Evolutionary conservation across 768 basidiomycete species (phyloP).

Genomic region (Brasilioporus rufonigricans): DNA sequence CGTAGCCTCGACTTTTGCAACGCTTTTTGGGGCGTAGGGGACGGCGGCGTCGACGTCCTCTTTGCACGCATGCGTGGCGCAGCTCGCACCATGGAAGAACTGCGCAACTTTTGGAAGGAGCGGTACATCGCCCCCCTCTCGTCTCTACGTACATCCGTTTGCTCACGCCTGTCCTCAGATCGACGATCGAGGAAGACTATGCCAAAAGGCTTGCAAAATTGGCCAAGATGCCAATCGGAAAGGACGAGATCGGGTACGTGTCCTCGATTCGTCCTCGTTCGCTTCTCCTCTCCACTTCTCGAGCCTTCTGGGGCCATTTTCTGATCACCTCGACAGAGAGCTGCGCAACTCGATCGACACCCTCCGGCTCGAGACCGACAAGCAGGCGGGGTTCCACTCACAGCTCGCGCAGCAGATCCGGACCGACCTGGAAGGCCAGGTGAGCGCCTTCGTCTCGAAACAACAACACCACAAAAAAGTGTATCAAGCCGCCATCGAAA

Average conservation of each 20-base stretch:
- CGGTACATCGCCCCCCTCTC: constrained; percentile 50
- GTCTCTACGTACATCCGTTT: background rate
- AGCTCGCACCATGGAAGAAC: constrained; percentile 82
- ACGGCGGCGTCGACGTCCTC: constrained; percentile 88
- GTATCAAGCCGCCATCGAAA: constrained; percentile 78
- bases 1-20: constrained; percentile 90
- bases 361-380: constrained; percentile 78
- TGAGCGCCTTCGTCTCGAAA: constrained; percentile 56
- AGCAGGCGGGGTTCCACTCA: constrained; percentile 70
- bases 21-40: constrained; percentile 88
- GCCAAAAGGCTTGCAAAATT: constrained; percentile 81
- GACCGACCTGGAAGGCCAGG: constrained; percentile 68
- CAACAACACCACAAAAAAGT: constrained; percentile 73
- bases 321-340: constrained; percentile 50
- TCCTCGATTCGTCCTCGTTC: background rate
- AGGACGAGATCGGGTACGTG: constrained; percentile 91
- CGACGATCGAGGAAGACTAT: constrained; percentile 92
- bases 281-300: background rate
- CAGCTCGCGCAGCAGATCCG: constrained; percentile 74
- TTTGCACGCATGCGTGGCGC: constrained; percentile 89
- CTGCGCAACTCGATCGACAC: constrained; percentile 79
- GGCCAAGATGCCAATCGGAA: constrained; percentile 71
- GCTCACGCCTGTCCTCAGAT: constrained; percentile 43
- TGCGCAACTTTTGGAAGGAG: constrained; percentile 90
- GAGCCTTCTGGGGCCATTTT: background rate